Evolutionary conservation across 495 filamentous ascomycete genomes (phyloP).

Genomic region (Podospora comata): DNA sequence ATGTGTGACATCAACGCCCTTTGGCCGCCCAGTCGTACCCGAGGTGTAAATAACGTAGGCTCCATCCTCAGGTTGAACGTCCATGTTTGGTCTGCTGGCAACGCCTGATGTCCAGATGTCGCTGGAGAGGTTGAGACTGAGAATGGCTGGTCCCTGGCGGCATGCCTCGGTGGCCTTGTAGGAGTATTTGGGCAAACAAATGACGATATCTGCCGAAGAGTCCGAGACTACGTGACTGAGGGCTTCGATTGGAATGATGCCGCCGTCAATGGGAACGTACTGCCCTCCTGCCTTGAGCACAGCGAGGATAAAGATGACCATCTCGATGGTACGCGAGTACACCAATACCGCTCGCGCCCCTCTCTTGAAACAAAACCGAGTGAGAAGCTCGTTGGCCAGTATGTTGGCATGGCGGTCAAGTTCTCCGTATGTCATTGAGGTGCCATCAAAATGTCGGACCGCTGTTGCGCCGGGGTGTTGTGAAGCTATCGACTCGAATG

Average conservation of each 20-base stretch:
- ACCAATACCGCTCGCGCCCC: slow-evolving; percentile 33
- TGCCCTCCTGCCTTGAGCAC: slow-evolving; percentile 50
- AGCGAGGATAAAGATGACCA: slow-evolving; percentile 47
- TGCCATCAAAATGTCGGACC: slow-evolving; percentile 30
- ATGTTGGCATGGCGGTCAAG: slow-evolving; percentile 34
- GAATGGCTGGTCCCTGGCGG: not conserved
- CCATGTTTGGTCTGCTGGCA: slow-evolving; percentile 14
- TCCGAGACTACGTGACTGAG: slow-evolving; percentile 34
- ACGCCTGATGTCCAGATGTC: not conserved
- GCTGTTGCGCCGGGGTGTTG: slow-evolving; percentile 28
- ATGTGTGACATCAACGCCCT: slow-evolving; percentile 41
- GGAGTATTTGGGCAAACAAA: slow-evolving; percentile 23
- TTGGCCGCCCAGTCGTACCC: slow-evolving; percentile 42
- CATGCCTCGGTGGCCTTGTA: slow-evolving; percentile 19
- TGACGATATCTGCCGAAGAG: slow-evolving; percentile 17
- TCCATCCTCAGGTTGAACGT: slow-evolving; percentile 30
- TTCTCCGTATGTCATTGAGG: slow-evolving; percentile 34
- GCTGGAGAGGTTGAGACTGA: not conserved
- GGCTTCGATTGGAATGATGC: slow-evolving; percentile 33
- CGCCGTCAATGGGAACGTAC: slow-evolving; percentile 49
- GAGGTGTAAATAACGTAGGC: slow-evolving; percentile 46
- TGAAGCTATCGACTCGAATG: slow-evolving; percentile 31
- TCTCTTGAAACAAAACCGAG: slow-evolving; percentile 24
- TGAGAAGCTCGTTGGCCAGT: slow-evolving; percentile 30
- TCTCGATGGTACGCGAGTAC: slow-evolving; percentile 32